Evolutionary conservation across 1,284 basidiomycete species (phyloP).

Genomic region (Tylopilus orsonianus): DNA sequence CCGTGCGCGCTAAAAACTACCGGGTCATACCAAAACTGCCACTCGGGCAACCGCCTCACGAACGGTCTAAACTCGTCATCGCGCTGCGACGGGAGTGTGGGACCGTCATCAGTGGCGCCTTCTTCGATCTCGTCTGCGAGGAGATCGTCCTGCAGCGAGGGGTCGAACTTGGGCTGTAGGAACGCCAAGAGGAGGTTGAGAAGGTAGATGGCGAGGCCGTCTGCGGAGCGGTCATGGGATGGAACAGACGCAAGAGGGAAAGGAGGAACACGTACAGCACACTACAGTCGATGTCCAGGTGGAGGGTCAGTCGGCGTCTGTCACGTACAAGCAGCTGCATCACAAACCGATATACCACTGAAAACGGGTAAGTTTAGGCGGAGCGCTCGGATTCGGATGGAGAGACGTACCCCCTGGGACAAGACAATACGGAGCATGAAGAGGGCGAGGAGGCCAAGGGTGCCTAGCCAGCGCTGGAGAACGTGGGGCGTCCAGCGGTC

Average conservation of each 20-base stretch:
- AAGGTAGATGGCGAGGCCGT: conserved; percentile 90
- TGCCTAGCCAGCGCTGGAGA: conserved; percentile 86
- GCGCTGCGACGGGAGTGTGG: conserved; percentile 56
- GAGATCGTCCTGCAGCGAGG: conserved; percentile 90
- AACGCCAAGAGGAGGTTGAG: conserved; percentile 88
- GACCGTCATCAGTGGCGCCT: conserved; percentile 58
- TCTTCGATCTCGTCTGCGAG: conserved; percentile 95
- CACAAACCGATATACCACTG: conserved; percentile 90
- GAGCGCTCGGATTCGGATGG: not conserved
- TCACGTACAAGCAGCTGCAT: conserved; percentile 2
- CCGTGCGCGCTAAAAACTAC: too few species aligned
- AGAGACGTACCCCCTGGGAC: conserved; percentile 79
- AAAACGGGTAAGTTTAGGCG: conserved; percentile 20
- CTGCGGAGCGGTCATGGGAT: conserved; percentile 36
- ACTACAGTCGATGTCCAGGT: conserved; percentile 39
- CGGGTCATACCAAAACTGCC: conserved; percentile 87
- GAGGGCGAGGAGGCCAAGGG: conserved; percentile 68
- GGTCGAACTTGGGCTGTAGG: conserved; percentile 94
- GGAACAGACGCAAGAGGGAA: not conserved
- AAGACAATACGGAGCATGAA: conserved; percentile 90
- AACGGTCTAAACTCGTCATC: conserved; percentile 97
- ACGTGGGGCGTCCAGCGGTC: conserved; percentile 92
- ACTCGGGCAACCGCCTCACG: conserved; percentile 92
- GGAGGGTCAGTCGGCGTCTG: conserved; percentile 6
- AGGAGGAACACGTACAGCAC: conserved; percentile 57